Base-by-base conservation (phyloP, 2,329 filamentous ascomycete species). In the Neobulgaria alba region DNA sequence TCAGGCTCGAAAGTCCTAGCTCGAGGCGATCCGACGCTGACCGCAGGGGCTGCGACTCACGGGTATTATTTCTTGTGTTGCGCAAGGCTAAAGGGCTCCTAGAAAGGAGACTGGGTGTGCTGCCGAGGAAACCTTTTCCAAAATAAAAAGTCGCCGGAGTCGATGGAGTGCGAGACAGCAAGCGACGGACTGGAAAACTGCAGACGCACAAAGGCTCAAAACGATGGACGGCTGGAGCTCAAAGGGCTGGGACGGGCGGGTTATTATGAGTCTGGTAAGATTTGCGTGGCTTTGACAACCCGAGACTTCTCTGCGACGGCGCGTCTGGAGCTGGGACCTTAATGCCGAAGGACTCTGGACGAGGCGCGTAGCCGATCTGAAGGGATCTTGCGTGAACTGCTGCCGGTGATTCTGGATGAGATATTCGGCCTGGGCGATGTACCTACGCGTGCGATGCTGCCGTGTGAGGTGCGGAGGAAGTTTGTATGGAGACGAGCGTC, bases 271-370 rank as follows among this genome's bases (percentile, higher is more conserved):
- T 45, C 41, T 38, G 35, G 43, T 46, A 45, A 48, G 41, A 43
- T 43, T 50, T 45, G 43, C 42, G 48, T 46, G 50, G 53, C 54
- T 56, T 54, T 52, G 51, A 55, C 47, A 47, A 46, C 50, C 42
- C 44, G 45, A 54, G 51, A 52, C 50, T 54, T 49, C n/a, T n/a
- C 36, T 50, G 50, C 52, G 52, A 55, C 49, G 51, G 44, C 38
- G 43, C 49, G 16, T 38, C 42, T 42, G 47, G 48, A 50, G 46
- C 46, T 53, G 46, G 40, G 53, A 46, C 47, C 41, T 52, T 47
- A 38, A 42, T 52, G 49, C 52, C 43, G 44, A 45, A 29, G 34
- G 33, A 40, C 40, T 36, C 41, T 41, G 32, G 44, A 40, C 41
- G 38, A 42, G 32, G 46, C 45, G 33, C 33, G 45, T 51, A 54